phyloP scores from a whole-genome alignment of 768 basidiomycete species.

The Macrolepiota dolichaula region DNA sequence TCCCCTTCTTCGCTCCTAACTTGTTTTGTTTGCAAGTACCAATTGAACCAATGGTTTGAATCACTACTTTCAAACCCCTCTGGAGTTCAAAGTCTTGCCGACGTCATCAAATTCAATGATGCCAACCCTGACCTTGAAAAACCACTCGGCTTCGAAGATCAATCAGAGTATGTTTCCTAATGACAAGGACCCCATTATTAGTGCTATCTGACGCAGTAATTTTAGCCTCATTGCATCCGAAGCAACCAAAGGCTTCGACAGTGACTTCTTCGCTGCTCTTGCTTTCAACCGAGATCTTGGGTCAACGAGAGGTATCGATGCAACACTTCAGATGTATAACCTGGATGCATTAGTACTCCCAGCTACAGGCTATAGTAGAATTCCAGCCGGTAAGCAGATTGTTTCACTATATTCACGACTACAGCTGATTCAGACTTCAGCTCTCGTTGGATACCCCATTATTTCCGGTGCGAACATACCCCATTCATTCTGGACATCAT shows the following conservation, averaged over 20 bases:
- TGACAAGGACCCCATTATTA: background rate
- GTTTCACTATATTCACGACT: background rate
- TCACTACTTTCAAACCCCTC: no score
- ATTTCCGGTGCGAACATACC: slow-evolving; percentile 45
- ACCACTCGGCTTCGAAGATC: slow-evolving; percentile 34
- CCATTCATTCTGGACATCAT: background rate
- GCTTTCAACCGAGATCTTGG: slow-evolving; percentile 44
- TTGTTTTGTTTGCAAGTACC: no score
- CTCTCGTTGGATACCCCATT: slow-evolving; percentile 65
- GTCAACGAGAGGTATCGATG: no score
- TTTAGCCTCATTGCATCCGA: slow-evolving; percentile 30
- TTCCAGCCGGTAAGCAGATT: slow-evolving; percentile 30
- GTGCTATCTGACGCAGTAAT: background rate
- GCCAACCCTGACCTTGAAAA: slow-evolving; percentile 49
- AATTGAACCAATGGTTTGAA: no score
- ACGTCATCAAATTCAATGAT: slow-evolving; percentile 56
- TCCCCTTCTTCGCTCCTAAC: no score
- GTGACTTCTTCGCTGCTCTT: slow-evolving; percentile 41
- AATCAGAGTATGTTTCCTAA: slow-evolving; percentile 28
- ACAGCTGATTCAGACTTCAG: slow-evolving; percentile 25
- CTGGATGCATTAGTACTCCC: slow-evolving; percentile 55
- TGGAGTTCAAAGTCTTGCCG: slow-evolving; percentile 51
- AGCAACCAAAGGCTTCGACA: no score
- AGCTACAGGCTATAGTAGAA: slow-evolving; percentile 34
- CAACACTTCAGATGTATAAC: slow-evolving; percentile 38